These are phyloP conservation scores for Wickerhamiella sergipiensis DNA, from an alignment of 805 yeast species.

Conservation along the genomic window DNA sequence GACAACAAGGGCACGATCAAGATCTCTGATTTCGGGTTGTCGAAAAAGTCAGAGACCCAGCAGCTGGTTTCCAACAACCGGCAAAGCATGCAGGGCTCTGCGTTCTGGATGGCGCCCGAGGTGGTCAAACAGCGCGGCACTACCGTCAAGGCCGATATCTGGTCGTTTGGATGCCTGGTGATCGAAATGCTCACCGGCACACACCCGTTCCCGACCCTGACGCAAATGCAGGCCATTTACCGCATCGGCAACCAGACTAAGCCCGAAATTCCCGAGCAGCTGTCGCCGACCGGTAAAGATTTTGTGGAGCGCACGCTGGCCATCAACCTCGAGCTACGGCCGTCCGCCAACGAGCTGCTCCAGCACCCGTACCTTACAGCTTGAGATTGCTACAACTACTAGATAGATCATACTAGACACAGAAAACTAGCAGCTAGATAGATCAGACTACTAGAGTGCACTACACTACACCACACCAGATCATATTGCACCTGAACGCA, in stretches of 20 bases:
- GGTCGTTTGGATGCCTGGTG: conserved; percentile 92
- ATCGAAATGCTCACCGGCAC: conserved; percentile 93
- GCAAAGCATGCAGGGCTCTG: conserved; percentile 85
- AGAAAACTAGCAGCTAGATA: no score
- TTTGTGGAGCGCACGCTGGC: conserved; percentile 60
- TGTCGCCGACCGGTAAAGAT: conserved; percentile 51
- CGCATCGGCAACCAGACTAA: conserved; percentile 70
- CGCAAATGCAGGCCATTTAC: conserved; percentile 95
- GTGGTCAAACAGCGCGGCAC: conserved; percentile 80
- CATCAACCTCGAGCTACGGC: conserved; percentile 58
- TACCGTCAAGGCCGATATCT: conserved; percentile 86
- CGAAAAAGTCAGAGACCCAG: conserved; percentile 49
- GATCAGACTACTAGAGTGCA: no score
- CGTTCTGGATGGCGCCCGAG: conserved; percentile 99
- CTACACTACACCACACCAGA: no score
- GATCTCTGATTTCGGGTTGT: conserved; percentile 78
- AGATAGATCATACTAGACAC: no score
- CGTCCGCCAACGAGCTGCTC: conserved; percentile 57
- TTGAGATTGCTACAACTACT: no score
- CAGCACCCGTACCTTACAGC: conserved; percentile 39
- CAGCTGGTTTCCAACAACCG: conserved; percentile 36
- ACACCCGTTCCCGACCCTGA: conserved; percentile 90
- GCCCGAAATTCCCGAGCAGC: conserved; percentile 60
- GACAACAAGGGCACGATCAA: conserved; percentile 72
- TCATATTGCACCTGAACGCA: no score